Evolutionary conservation across 345 rosid species (phyloP), one percentile per base, ranked within the genome.

Genomic region (Cardamine occulta): DNA sequence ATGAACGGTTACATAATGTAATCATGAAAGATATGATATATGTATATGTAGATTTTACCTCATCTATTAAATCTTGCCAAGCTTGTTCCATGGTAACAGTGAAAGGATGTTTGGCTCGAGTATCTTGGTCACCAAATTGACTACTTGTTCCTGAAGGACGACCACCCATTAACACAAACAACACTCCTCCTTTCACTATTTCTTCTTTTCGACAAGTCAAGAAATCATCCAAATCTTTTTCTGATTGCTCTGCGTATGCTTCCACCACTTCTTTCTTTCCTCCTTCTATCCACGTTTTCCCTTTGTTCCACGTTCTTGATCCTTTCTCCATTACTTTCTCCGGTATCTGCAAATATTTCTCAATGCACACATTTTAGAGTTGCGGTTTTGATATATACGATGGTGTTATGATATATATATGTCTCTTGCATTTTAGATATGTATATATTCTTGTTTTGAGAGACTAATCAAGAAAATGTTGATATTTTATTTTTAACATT

Each of bases 281-380:
- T 68, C 91, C 87, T 12, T 87, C 88, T 10, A 87, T 85, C 91
- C 91, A 87, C 10, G 82, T 86, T 68, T 76, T 83, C 31, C 87
- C 87, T 74, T 74, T 79, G 81, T 85, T 87, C 91, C 88, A 87
- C 18, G 84, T 80, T 45, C 44, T 39, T 17, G 86, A 83, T 34
- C 74, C 84, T 68, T 82, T 85, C 52, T 82, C 81, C 51, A 75
- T 13, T 63, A 87, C 87, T 34, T 32, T 74, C 18, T 73, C 84
- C 10, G 90, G 88, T 79, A 87, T 74, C 90, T 86, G 73, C 74
- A 72, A 10, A 10, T 40, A n/a, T 39, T 32, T 45, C 11, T 35
- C 53, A 48, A 18, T 47, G 12, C 23, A 12, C 70, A 64, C 18
- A 34, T 28, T 26, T 52, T 28, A 28, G 0, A 37, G 0, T 34